These are phyloP conservation scores for Candolleomyces aberdarensis DNA, from an alignment of 768 basidiomycete species.

Conservation along the genomic window DNA sequence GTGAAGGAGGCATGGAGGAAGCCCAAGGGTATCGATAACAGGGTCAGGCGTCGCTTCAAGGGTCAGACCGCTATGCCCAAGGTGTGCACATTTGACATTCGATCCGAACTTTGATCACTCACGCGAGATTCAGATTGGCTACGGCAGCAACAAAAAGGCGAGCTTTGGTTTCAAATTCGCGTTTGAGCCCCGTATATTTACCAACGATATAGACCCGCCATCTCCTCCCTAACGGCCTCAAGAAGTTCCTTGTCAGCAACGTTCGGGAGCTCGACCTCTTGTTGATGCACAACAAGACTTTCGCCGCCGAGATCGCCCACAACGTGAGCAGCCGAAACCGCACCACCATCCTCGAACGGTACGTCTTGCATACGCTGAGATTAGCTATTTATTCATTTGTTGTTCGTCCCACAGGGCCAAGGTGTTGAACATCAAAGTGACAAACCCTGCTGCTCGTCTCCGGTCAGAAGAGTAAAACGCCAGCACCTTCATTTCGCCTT, in stretches of 20 bases:
- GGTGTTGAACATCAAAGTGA: constrained; percentile 87
- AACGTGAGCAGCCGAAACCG: constrained; percentile 96
- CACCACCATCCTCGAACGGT: constrained; percentile 86
- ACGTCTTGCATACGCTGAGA: constrained; percentile 13
- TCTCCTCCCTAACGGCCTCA: constrained; percentile 91
- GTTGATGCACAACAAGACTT: constrained; percentile 97
- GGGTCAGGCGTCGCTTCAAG: constrained; percentile 92
- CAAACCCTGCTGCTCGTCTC: constrained; percentile 88
- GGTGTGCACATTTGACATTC: constrained; percentile 41
- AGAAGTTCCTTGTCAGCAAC: constrained; percentile 95
- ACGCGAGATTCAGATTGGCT: constrained; percentile 56
- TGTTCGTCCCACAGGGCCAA: constrained; percentile 56
- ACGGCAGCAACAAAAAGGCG: constrained; percentile 87
- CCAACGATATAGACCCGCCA: constrained; percentile 69
- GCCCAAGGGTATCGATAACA: constrained; percentile 99
- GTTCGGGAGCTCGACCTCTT: constrained; percentile 91
- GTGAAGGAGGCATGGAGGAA: constrained; percentile 99
- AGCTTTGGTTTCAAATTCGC: constrained; percentile 31
- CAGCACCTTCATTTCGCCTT: constrained; percentile 31
- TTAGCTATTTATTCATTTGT: constrained; percentile 1
- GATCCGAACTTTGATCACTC: background rate
- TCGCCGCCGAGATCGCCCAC: constrained; percentile 96
- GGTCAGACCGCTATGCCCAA: constrained; percentile 97
- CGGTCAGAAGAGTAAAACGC: constrained; percentile 86
- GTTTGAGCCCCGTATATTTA: constrained; percentile 14